Percentiles rank a stretch among this genome's conserved stretches.
Evolutionary conservation across 305 asterid genomes (phyloP).

Genomic region (Salvia sclarea): DNA sequence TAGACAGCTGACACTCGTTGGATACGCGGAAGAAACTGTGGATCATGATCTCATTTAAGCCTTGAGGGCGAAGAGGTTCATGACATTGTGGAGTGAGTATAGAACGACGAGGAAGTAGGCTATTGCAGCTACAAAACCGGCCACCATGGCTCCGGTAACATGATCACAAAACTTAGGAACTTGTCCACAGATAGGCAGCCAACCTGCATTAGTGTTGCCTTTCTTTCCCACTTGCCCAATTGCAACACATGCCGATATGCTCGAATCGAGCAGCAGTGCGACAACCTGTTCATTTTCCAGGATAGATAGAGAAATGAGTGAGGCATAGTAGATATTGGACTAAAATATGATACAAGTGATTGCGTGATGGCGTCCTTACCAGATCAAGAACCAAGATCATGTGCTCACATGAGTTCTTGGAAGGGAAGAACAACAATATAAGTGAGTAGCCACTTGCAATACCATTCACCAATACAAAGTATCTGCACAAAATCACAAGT

Average conservation of each 20-base stretch:
- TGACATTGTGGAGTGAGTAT: slow-evolving; percentile 56
- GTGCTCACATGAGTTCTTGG: slow-evolving; percentile 48
- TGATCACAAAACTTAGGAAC: slow-evolving; percentile 82
- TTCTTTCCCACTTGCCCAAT: slow-evolving; percentile 73
- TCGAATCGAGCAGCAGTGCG: slow-evolving; percentile 61
- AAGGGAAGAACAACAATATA: slow-evolving; percentile 55
- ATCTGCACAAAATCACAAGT: slow-evolving; percentile 43
- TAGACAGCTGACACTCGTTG: neutral
- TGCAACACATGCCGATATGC: slow-evolving; percentile 69
- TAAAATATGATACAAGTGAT: neutral
- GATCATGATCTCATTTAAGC: slow-evolving; percentile 31
- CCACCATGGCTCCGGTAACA: slow-evolving; percentile 51
- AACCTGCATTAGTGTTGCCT: slow-evolving; percentile 75
- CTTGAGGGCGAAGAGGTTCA: slow-evolving; percentile 49
- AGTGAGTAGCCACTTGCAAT: slow-evolving; percentile 60
- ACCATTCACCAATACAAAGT: slow-evolving; percentile 63
- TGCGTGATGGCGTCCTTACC: slow-evolving; percentile 41
- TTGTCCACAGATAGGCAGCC: slow-evolving; percentile 86
- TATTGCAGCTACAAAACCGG: slow-evolving; percentile 60
- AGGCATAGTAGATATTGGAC: neutral
- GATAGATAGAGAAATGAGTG: neutral
- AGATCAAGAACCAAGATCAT: slow-evolving; percentile 59
- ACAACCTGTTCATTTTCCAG: slow-evolving; percentile 42
- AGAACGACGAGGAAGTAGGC: slow-evolving; percentile 55
- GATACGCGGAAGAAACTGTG: neutral